These are phyloP conservation scores for Collybiopsis luxurians DNA, from an alignment of 768 basidiomycete genomes.

Conservation along the genomic window DNA sequence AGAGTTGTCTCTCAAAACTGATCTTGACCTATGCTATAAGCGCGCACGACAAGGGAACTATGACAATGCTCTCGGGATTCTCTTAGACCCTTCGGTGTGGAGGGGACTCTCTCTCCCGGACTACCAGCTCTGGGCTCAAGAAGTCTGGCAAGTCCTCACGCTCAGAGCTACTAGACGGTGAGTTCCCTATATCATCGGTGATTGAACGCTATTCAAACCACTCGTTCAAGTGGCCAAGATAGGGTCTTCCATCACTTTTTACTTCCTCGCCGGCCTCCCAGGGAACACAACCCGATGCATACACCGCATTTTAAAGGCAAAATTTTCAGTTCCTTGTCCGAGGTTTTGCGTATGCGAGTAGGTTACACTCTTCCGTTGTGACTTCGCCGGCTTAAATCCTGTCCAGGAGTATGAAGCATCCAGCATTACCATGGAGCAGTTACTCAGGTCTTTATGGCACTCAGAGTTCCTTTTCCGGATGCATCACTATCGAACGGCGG, in stretches of 20 bases:
- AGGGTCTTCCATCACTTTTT: constrained; percentile 67
- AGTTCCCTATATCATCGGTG: not conserved
- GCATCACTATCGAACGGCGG: constrained; percentile 62
- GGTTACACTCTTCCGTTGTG: constrained; percentile 14
- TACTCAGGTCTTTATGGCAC: constrained; percentile 74
- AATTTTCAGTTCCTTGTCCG: constrained; percentile 42
- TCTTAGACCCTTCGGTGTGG: constrained; percentile 74
- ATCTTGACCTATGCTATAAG: constrained; percentile 31
- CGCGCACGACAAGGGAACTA: constrained; percentile 69
- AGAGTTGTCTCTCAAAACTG: not conserved
- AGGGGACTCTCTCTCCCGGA: constrained; percentile 58
- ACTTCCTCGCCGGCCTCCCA: constrained; percentile 55
- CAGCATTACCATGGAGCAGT: constrained; percentile 56
- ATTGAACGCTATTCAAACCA: constrained; percentile 1
- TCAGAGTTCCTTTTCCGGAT: constrained; percentile 76
- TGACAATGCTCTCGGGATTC: constrained; percentile 53
- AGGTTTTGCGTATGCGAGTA: constrained; percentile 46
- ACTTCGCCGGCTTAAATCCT: constrained; percentile 1
- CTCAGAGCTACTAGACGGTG: constrained; percentile 71
- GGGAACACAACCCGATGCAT: constrained; percentile 43
- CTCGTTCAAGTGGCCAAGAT: constrained; percentile 54
- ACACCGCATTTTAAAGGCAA: constrained; percentile 27
- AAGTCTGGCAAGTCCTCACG: constrained; percentile 76
- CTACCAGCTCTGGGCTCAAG: constrained; percentile 69
- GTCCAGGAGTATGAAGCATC: constrained; percentile 63